phyloP scores from a whole-genome alignment of 345 rosid species.

The Camelina neglecta region DNA sequence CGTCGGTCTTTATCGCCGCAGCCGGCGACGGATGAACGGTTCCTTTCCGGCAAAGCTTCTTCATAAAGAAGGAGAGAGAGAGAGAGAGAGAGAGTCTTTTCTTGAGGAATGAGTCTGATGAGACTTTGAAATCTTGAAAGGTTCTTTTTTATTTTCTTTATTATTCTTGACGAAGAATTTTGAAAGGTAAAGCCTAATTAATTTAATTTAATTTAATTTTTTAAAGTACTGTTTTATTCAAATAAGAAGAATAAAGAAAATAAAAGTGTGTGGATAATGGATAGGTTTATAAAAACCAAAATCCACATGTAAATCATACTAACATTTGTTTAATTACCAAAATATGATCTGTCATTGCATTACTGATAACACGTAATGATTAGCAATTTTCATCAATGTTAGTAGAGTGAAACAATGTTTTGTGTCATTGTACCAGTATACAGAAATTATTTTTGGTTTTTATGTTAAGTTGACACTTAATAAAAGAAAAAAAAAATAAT shows the following conservation, averaged over 20 bases:
- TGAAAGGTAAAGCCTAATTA: constrained; percentile 18
- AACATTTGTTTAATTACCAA: neutral
- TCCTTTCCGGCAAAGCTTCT: constrained; percentile 76
- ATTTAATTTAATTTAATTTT: neutral
- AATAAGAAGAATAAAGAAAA: constrained; percentile 3
- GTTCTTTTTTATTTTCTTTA: neutral
- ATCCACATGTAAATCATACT: constrained; percentile 8
- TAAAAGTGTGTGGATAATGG: neutral
- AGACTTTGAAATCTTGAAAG: constrained; percentile 38
- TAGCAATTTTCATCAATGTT: neutral
- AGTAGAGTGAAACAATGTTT: neutral
- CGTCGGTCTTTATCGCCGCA: constrained; percentile 46
- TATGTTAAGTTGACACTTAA: neutral
- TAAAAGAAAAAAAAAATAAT: neutral
- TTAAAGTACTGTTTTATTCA: neutral
- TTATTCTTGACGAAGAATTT: constrained; percentile 23
- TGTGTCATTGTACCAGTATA: neutral
- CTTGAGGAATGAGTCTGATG: constrained; percentile 37
- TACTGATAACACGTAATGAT: constrained; percentile 7
- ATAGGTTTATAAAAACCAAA: neutral
- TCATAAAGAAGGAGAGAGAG: constrained; percentile 45
- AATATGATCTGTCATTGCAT: constrained; percentile 2
- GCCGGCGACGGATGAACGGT: constrained; percentile 68
- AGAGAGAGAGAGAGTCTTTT: constrained; percentile 31
- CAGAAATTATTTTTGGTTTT: neutral